Base-by-base conservation (phyloP, 2,329 filamentous ascomycete species). In the Akanthomyces uredinophilus region DNA sequence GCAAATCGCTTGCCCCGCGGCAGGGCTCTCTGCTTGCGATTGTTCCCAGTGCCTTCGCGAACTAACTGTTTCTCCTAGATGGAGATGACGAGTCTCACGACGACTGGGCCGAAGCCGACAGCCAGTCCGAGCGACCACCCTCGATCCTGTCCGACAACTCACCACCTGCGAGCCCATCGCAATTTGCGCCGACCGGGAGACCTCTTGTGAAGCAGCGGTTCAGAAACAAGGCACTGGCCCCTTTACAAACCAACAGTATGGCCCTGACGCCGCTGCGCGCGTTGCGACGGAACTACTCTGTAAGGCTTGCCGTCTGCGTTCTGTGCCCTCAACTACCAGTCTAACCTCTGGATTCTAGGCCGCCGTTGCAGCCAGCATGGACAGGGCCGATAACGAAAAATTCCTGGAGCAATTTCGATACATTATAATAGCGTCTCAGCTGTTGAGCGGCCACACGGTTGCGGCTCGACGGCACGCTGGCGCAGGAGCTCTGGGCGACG, bases 371-470 rank as follows among this genome's bases (percentile, higher is more conserved):
- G 87, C 88, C 46, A 84, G 85, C 64, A 83, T 96, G 65, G 88
- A 90, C 61, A 83, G 88, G 66, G 86, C 85, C 68, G 92, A 96
- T 68, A 96, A 93, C 71, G 83, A 88, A 67, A 88, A 87, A 67
- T 96, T 97, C 70, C 82, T 96, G 63, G 93, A 97, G 75, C 90
- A 92, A 71, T 97, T 97, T 70, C 90, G 93, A 66, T 97, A 97
- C 76, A 89, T 91, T 24, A 91, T 97, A 66, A 90, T 97, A 70
- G 92, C 92, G 56, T 97, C 93, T 24, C 92, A 96, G 72, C 83
- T 97, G 16, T 81, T 97, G 46, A 92, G 86, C 69, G 89, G 89
- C 46, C 84, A 89, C 67, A 82, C 84, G 4, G 85, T 83, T 46
- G 61, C 73, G 18, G 70, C 75, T 54, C 71, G 75, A 63, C 70